phyloP scores from a whole-genome alignment of 352 stramenopile species.

The Thalassiosira mediterranea region DNA sequence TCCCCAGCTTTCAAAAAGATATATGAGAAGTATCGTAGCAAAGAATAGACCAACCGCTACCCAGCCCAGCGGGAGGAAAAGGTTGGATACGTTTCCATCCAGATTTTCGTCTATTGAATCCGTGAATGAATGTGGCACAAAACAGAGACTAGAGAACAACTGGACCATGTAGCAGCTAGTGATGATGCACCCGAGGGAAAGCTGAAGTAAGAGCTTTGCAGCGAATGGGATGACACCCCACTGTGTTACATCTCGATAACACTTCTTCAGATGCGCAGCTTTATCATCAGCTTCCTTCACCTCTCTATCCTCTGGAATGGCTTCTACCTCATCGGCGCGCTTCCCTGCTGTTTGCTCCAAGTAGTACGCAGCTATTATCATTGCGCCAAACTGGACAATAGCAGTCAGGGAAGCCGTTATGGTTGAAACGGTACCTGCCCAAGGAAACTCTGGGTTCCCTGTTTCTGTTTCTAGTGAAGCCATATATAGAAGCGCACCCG shows the following conservation, averaged over 20 bases:
- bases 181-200: constrained; percentile 45
- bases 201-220: constrained; percentile 45
- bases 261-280: constrained; percentile 49
- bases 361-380: constrained; percentile 69
- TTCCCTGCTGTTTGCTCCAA: constrained; percentile 48
- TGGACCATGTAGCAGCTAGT: constrained; percentile 65
- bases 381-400: constrained; percentile 59
- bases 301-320: constrained; percentile 60
- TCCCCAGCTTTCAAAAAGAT: constrained; percentile 54
- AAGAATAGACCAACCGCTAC: constrained; percentile 51
- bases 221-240: constrained; percentile 49
- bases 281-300: constrained; percentile 60
- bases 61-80: constrained; percentile 56
- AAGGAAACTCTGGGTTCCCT: constrained; percentile 48
- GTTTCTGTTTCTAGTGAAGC: constrained; percentile 28
- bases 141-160: constrained; percentile 57
- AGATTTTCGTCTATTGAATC: constrained; percentile 62
- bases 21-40: constrained; percentile 39
- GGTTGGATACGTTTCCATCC: constrained; percentile 50
- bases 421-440: constrained; percentile 49
- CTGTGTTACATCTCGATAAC: constrained; percentile 55
- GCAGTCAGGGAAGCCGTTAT: constrained; percentile 53
- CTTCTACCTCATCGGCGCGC: constrained; percentile 48
- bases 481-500: constrained; percentile 72
- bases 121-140: constrained; percentile 55